These are phyloP conservation scores for Mucor piriformis DNA, from an alignment of 371 early-diverging fungal genomes.

Conservation along the genomic window DNA sequence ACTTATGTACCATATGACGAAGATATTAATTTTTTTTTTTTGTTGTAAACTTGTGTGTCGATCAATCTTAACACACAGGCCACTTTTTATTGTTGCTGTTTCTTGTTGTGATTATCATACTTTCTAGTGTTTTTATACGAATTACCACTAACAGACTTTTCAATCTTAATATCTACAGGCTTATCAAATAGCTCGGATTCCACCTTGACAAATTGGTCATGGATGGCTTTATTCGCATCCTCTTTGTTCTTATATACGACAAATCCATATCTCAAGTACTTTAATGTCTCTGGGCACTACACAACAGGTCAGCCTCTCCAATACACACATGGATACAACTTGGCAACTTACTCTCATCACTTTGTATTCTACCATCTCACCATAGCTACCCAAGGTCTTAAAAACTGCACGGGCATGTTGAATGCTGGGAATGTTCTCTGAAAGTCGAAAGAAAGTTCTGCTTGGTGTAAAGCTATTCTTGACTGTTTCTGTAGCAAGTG, in stretches of 20 bases:
- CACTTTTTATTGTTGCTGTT: neutral
- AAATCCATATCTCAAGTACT: constrained; percentile 31
- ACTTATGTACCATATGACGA: constrained; percentile 16
- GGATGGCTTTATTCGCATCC: constrained; percentile 27
- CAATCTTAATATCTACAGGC: constrained; percentile 29
- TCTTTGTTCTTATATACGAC: constrained; percentile 28
- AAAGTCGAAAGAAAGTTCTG: constrained; percentile 26
- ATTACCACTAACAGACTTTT: constrained; percentile 10
- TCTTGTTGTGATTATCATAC: constrained; percentile 4
- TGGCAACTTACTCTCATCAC: constrained; percentile 26
- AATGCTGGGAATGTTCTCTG: constrained; percentile 15
- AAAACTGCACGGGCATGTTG: constrained; percentile 31
- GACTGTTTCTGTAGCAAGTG: neutral
- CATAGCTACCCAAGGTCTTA: constrained; percentile 25
- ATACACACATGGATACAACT: neutral
- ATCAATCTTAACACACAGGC: neutral
- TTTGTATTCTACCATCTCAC: constrained; percentile 36
- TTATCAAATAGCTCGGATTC: constrained; percentile 24
- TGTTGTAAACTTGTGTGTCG: neutral
- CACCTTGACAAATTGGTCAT: constrained; percentile 28
- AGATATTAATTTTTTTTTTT: neutral
- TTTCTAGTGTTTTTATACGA: neutral
- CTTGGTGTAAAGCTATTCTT: constrained; percentile 12
- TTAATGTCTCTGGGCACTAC: constrained; percentile 37
- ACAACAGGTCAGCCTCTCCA: neutral